Conservation (phyloP, 75 land plant species). For the Isoetes taiwanensis region DNA sequence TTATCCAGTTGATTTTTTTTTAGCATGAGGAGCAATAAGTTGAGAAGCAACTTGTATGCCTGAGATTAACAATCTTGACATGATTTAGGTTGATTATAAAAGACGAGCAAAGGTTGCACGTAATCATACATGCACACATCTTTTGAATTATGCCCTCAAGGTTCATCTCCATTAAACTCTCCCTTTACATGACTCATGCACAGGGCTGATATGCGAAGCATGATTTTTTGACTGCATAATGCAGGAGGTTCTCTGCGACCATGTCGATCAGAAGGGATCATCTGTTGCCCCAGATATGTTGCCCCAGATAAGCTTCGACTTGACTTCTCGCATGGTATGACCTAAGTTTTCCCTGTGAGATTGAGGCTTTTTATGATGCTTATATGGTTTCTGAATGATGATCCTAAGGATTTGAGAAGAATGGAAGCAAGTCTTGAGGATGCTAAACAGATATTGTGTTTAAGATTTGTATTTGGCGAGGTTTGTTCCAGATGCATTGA, state of each 20-base stretch:
- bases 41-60: background rate
- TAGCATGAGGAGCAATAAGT: background rate
- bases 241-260: conserved; percentile 86
- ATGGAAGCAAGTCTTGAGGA: conserved; percentile 75
- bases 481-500: no score
- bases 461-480: conserved; percentile 98
- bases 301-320: conserved; percentile 82
- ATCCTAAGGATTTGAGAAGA: conserved; percentile 49
- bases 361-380: no score
- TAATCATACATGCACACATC: conserved; percentile 95
- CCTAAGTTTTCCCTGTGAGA: no score
- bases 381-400: no score
- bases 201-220: conserved; percentile 2
- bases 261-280: conserved; percentile 94
- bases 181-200: background rate
- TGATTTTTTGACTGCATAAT: no score
- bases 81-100: conserved; percentile 71
- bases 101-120: conserved; percentile 75
- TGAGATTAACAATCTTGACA: background rate
- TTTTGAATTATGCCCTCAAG: conserved; percentile 88
- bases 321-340: conserved; percentile 98
- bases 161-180: conserved; percentile 17
- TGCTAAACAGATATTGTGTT: conserved; percentile 71
- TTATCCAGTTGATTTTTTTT: background rate
- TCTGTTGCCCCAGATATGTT: conserved; percentile 88